A percentile compares a stretch with the other conserved stretches of the same genome.
Conservation (phyloP, 352 stramenopile species). For the Blastocystis sp. region DNA sequence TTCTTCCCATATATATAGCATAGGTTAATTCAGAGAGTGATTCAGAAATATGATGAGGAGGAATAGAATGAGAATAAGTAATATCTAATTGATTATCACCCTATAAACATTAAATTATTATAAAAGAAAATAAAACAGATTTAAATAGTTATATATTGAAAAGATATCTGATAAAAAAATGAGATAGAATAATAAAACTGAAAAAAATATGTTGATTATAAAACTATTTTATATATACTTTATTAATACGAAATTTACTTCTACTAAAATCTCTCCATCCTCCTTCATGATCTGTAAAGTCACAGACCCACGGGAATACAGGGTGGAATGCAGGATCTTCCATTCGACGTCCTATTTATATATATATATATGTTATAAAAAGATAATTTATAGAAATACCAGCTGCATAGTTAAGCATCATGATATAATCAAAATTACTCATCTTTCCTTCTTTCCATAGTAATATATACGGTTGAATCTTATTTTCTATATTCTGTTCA, state of each 20-base stretch:
- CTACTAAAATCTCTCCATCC: slow-evolving; percentile 65
- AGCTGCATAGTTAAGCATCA: slow-evolving; percentile 66
- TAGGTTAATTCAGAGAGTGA: slow-evolving; percentile 79
- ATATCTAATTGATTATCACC: slow-evolving; percentile 66
- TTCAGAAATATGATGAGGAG: slow-evolving; percentile 76
- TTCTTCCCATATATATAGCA: slow-evolving; percentile 76
- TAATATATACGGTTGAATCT: too few species aligned
- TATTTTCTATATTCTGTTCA: too few species aligned
- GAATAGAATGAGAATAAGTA: slow-evolving; percentile 59
- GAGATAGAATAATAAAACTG: slow-evolving; percentile 42
- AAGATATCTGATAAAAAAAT: too few species aligned
- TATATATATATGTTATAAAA: too few species aligned
- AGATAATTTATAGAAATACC: too few species aligned
- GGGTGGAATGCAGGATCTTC: slow-evolving; percentile 61
- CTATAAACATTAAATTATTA: too few species aligned
- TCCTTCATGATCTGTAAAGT: slow-evolving; percentile 52
- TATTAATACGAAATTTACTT: slow-evolving; percentile 77
- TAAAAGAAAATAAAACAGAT: too few species aligned
- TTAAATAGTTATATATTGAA: too few species aligned
- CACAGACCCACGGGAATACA: slow-evolving; percentile 79
- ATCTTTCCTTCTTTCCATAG: slow-evolving; percentile 63
- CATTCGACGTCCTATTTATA: too few species aligned
- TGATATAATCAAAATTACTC: slow-evolving; percentile 74
- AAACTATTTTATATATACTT: too few species aligned
- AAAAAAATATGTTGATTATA: slow-evolving; percentile 66